A percentile compares a stretch with the other conserved stretches of the same genome.
phyloP scores from a whole-genome alignment of 768 basidiomycete genomes.

The Tricholomella constricta region DNA sequence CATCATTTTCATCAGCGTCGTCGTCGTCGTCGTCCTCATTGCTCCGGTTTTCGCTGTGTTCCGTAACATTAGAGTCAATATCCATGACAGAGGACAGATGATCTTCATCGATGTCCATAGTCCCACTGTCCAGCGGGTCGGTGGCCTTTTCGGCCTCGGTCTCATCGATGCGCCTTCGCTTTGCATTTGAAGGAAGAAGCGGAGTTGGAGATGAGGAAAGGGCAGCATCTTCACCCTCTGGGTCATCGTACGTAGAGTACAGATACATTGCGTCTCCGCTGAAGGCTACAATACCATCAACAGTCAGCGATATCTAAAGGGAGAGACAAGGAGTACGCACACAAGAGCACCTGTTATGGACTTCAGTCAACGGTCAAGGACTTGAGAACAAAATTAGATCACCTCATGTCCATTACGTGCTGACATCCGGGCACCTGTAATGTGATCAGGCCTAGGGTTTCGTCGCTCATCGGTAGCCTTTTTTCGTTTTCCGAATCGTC shows the following conservation, averaged over 20 bases:
- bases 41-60: constrained; percentile 11
- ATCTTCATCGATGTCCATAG: constrained; percentile 29
- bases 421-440: constrained; percentile 78
- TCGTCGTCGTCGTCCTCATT: constrained; percentile 30
- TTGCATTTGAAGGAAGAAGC: constrained; percentile 29
- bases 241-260: constrained; percentile 71
- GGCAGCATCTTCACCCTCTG: constrained; percentile 28
- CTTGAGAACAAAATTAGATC: constrained; percentile 11
- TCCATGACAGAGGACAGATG: constrained; percentile 7
- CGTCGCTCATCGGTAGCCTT: constrained; percentile 28
- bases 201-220: constrained; percentile 25
- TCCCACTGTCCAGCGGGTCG: constrained; percentile 16
- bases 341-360: constrained; percentile 56
- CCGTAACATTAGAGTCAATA: constrained; percentile 27
- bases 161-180: constrained; percentile 19
- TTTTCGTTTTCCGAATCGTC: constrained; percentile 65
- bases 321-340: constrained; percentile 38
- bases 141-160: constrained; percentile 3
- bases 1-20: constrained; percentile 34
- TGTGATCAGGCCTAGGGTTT: constrained; percentile 50
- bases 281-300: constrained; percentile 51
- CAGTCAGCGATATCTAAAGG: constrained; percentile 5
- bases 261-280: constrained; percentile 72
- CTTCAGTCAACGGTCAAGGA: constrained; percentile 1
- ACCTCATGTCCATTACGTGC: constrained; percentile 76